These are phyloP conservation scores for Saturnispora serradocipensis DNA, from an alignment of 805 yeast genomes.

Conservation along the genomic window DNA sequence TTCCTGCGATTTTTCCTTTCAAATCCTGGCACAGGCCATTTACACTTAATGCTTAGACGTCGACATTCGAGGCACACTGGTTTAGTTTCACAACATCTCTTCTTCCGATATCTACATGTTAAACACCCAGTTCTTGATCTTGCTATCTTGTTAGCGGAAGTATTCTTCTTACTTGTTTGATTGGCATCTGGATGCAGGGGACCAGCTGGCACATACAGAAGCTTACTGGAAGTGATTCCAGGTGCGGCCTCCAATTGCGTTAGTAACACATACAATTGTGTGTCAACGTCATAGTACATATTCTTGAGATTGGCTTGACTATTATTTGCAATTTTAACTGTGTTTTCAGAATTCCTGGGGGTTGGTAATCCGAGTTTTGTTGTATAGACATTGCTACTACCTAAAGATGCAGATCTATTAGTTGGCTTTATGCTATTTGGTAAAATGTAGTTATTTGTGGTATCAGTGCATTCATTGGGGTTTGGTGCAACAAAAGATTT, in stretches of 20 bases:
- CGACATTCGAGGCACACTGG: slow-evolving; percentile 63
- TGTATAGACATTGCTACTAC: background rate
- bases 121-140: slow-evolving; percentile 67
- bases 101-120: slow-evolving; percentile 70
- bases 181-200: background rate
- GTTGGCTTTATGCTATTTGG: background rate
- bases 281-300: background rate
- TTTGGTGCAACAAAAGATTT: background rate
- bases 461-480: background rate
- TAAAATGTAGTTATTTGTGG: background rate
- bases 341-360: background rate
- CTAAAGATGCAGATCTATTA: background rate
- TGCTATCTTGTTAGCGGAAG: slow-evolving; percentile 26
- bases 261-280: background rate
- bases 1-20: slow-evolving; percentile 49
- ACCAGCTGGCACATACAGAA: background rate
- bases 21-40: slow-evolving; percentile 68
- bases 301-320: background rate
- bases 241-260: background rate
- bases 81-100: slow-evolving; percentile 63
- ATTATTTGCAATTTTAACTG: background rate
- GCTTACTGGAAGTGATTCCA: background rate
- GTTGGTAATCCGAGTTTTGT: background rate
- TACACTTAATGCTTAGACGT: slow-evolving; percentile 55
- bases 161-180: background rate